phyloP scores from a whole-genome alignment of 371 early-diverging fungal genomes.

The Conidiobolus incongruus region DNA sequence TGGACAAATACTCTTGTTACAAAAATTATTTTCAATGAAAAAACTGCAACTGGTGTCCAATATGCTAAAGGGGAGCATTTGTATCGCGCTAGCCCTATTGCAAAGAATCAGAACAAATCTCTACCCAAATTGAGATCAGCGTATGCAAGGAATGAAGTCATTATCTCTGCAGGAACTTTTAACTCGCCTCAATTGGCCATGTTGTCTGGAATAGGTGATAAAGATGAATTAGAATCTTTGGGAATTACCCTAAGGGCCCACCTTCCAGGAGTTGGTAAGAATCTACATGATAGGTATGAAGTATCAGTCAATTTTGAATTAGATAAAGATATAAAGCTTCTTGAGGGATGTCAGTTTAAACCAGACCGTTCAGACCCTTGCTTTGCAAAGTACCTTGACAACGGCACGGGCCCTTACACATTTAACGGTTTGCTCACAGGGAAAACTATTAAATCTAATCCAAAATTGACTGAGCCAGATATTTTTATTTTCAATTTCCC shows the following conservation, averaged over 20 bases:
- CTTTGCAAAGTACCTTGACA: background rate
- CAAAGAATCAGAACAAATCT: background rate
- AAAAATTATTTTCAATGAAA: background rate
- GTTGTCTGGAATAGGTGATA: constrained; percentile 10
- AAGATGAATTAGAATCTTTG: background rate
- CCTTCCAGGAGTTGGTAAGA: constrained; percentile 3
- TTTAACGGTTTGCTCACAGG: background rate
- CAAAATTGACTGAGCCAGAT: background rate
- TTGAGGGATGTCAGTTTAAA: background rate
- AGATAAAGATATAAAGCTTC: background rate
- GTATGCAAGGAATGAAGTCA: constrained; percentile 10
- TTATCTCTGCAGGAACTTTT: constrained; percentile 10
- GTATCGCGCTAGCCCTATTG: background rate
- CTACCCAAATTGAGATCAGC: background rate
- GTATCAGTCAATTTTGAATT: background rate
- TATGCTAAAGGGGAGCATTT: background rate
- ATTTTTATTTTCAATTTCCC: background rate
- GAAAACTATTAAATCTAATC: background rate
- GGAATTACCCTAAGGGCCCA: background rate
- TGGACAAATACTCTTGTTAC: background rate
- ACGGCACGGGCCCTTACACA: constrained; percentile 2
- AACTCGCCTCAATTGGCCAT: constrained; percentile 10
- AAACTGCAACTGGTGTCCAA: background rate
- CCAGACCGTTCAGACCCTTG: constrained; percentile 5
- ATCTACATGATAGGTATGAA: constrained; percentile 4